Evolutionary conservation across 1,139 yeast species (phyloP).

Genomic region (Debaryomyces fabryi): DNA sequence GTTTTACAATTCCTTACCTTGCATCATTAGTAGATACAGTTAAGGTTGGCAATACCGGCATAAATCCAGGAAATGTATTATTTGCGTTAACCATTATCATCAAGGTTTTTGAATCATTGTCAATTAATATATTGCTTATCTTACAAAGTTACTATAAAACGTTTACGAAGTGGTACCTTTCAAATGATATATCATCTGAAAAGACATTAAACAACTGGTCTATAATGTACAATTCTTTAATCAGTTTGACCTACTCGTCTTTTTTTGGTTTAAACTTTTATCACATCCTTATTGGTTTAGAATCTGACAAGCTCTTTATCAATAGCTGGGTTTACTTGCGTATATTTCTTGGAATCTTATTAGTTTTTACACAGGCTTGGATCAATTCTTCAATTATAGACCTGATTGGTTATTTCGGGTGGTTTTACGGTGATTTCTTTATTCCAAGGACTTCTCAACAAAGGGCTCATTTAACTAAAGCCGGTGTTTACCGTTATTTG

Average conservation of each 20-base stretch:
- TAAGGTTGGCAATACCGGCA: conserved; percentile 16
- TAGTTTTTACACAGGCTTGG: conserved; percentile 69
- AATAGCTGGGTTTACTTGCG: conserved; percentile 58
- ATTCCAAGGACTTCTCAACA: conserved; percentile 49
- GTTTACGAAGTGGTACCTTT: conserved; percentile 68
- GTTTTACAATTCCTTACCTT: conserved; percentile 48
- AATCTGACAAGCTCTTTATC: conserved; percentile 20
- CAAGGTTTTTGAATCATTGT: conserved; percentile 55
- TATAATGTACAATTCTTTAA: conserved; percentile 60
- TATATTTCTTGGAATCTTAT: conserved; percentile 55
- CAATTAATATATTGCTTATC: conserved; percentile 56
- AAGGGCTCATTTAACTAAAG: conserved; percentile 62
- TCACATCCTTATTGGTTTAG: conserved; percentile 26
- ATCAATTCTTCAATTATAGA: conserved; percentile 71
- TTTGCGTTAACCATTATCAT: conserved; percentile 53
- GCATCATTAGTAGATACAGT: conserved; percentile 28
- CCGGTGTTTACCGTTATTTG: conserved; percentile 82
- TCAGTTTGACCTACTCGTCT: conserved; percentile 48
- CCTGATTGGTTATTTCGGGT: conserved; percentile 82
- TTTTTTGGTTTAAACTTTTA: conserved; percentile 46
- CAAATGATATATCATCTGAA: conserved; percentile 67
- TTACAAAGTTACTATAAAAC: conserved; percentile 65
- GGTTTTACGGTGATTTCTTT: conserved; percentile 91
- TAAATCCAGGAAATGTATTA: conserved; percentile 25
- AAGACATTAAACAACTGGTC: conserved; percentile 82